phyloP scores from a whole-genome alignment of 2,329 filamentous ascomycete species.

The Diaporthe ampelina region DNA sequence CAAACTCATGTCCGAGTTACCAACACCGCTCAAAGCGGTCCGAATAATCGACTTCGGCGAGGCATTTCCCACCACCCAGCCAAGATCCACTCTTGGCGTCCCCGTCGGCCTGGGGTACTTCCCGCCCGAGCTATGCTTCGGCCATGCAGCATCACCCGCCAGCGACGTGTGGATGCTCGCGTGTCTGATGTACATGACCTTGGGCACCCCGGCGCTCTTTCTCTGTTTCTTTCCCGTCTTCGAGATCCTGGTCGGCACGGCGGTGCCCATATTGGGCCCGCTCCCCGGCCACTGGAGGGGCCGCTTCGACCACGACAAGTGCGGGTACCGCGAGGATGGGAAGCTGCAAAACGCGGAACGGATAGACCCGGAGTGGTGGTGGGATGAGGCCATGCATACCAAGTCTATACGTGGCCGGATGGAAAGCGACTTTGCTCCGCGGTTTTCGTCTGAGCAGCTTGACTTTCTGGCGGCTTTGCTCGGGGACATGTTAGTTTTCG shows the following conservation, averaged over 20 bases:
- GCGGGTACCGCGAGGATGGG: conserved; percentile 2
- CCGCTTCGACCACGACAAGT: neutral
- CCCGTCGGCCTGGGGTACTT: neutral
- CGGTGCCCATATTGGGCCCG: conserved; percentile 7
- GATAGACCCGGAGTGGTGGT: neutral
- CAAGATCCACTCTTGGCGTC: neutral
- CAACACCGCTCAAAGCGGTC: neutral
- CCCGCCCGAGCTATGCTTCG: conserved; percentile 15
- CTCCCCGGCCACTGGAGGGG: conserved; percentile 9
- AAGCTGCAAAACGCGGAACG: neutral
- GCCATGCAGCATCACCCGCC: neutral
- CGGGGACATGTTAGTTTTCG: neutral
- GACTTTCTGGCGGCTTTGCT: neutral
- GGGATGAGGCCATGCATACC: neutral
- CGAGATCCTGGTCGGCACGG: conserved; percentile 15
- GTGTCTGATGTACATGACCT: neutral
- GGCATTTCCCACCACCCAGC: neutral
- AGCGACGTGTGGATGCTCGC: conserved; percentile 16
- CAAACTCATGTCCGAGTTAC: neutral
- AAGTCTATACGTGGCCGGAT: conserved; percentile 1
- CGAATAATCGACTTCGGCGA: neutral
- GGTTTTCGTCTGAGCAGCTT: neutral
- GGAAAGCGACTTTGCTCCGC: neutral
- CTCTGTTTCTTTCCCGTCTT: neutral
- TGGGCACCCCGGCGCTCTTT: neutral